These are phyloP conservation scores for Sarocladium oryzae DNA, from an alignment of 2,329 filamentous ascomycete species.

Conservation along the genomic window DNA sequence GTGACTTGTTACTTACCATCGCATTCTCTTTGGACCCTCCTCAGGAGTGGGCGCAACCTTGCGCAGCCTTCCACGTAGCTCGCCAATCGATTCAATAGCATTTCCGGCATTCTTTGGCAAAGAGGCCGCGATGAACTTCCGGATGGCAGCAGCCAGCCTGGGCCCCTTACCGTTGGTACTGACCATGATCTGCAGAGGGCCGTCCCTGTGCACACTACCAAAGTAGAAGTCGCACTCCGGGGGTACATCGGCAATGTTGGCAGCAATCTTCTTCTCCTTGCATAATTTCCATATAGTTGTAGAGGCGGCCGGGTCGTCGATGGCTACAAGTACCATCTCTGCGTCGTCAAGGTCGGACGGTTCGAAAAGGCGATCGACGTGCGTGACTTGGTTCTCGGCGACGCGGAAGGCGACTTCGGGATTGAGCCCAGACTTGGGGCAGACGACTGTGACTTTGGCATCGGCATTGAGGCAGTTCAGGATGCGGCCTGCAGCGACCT, in stretches of 20 bases:
- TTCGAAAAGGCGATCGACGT: slow-evolving; percentile 78
- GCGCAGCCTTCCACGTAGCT: slow-evolving; percentile 71
- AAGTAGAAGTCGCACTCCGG: slow-evolving; percentile 99
- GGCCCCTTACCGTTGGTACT: slow-evolving; percentile 97
- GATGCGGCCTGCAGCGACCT: slow-evolving; percentile 95
- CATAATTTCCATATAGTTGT: slow-evolving; percentile 89
- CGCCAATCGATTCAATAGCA: slow-evolving; percentile 79
- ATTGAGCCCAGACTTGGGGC: slow-evolving; percentile 73
- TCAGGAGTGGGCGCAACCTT: slow-evolving; percentile 64
- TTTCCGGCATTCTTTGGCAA: slow-evolving; percentile 76
- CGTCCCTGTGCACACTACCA: slow-evolving; percentile 89
- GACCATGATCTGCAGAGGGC: slow-evolving; percentile 96
- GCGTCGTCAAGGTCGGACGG: slow-evolving; percentile 75
- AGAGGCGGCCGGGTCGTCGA: slow-evolving; percentile 91
- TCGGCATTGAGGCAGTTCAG: slow-evolving; percentile 93
- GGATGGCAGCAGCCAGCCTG: slow-evolving; percentile 78
- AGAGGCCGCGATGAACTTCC: slow-evolving; percentile 69
- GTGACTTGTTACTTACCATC: slow-evolving; percentile 53
- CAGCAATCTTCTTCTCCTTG: slow-evolving; percentile 74
- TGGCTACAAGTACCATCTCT: slow-evolving; percentile 86
- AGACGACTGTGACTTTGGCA: slow-evolving; percentile 80
- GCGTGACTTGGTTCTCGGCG: slow-evolving; percentile 64
- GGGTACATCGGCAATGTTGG: slow-evolving; percentile 95
- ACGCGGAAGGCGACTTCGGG: slow-evolving; percentile 82
- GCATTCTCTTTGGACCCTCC: slow-evolving; percentile 82